These are phyloP conservation scores for Monosporascus sp. DNA, from an alignment of 2,329 filamentous ascomycete species.

Conservation along the genomic window DNA sequence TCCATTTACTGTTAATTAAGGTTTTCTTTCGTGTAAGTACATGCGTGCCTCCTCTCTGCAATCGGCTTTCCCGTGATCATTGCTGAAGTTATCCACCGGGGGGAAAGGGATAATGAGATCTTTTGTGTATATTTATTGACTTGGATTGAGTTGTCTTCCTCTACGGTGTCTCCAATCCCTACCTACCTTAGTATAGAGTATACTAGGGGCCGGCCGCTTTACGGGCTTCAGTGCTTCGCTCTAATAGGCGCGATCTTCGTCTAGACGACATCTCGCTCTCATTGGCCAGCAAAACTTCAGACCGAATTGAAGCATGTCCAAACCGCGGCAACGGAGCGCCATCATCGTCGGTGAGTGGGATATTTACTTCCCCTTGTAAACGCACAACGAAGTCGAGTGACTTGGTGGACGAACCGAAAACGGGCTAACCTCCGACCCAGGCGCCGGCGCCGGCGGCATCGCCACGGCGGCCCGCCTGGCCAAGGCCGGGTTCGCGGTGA, in stretches of 20 bases:
- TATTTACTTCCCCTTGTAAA: background rate
- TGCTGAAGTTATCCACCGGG: too few relatives aligned
- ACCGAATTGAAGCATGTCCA: background rate
- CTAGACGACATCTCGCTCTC: background rate
- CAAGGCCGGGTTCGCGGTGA: constrained; percentile 65
- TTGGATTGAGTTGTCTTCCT: too few relatives aligned
- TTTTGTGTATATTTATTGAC: too few relatives aligned
- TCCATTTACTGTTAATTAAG: too few relatives aligned
- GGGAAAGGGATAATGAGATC: too few relatives aligned
- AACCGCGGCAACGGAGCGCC: constrained; percentile 28
- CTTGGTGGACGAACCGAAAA: background rate
- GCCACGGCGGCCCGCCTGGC: constrained; percentile 67
- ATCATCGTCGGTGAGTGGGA: constrained; percentile 44
- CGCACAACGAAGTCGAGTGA: background rate
- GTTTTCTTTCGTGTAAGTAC: too few relatives aligned
- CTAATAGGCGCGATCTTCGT: background rate
- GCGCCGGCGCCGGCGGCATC: constrained; percentile 66
- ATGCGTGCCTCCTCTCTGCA: too few relatives aligned
- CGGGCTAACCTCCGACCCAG: constrained; percentile 27
- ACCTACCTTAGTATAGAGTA: background rate
- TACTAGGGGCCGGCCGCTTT: background rate
- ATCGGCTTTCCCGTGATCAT: too few relatives aligned
- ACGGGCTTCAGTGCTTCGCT: background rate
- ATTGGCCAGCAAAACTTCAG: background rate
- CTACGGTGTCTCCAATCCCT: background rate